Conservation (phyloP, 2,329 filamentous ascomycete genomes). For the Helotiales sp. region DNA sequence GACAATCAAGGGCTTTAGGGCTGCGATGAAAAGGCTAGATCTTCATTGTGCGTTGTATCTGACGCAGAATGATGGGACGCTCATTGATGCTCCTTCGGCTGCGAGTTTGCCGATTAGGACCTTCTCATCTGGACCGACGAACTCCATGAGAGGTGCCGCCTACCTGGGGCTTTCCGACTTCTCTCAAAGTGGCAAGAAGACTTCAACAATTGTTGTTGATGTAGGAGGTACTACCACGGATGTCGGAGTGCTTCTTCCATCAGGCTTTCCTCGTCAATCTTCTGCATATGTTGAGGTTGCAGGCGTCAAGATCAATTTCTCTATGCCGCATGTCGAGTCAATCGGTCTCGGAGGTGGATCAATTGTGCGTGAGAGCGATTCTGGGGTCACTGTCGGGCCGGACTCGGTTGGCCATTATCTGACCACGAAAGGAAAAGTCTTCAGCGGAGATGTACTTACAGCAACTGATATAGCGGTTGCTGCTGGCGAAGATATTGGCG, state of each 20-base stretch:
- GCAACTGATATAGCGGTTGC: slow-evolving; percentile 51
- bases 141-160: slow-evolving; percentile 62
- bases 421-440: slow-evolving; percentile 47
- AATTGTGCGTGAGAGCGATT: slow-evolving; percentile 35
- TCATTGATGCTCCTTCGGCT: slow-evolving; percentile 52
- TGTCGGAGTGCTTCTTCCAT: slow-evolving; percentile 54
- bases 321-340: slow-evolving; percentile 54
- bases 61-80: slow-evolving; percentile 63
- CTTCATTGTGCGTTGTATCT: slow-evolving; percentile 47
- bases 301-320: slow-evolving; percentile 58
- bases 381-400: slow-evolving; percentile 47
- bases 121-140: slow-evolving; percentile 62
- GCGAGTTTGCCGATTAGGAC: slow-evolving; percentile 58
- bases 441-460: slow-evolving; percentile 53
- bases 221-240: slow-evolving; percentile 60
- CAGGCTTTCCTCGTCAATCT: slow-evolving; percentile 59
- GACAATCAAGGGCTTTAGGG: slow-evolving; percentile 55
- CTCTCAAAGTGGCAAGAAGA: slow-evolving; percentile 16
- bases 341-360: slow-evolving; percentile 58
- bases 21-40: slow-evolving; percentile 50
- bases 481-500: slow-evolving; percentile 26
- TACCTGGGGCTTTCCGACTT: slow-evolving; percentile 43
- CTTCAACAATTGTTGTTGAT: slow-evolving; percentile 44
- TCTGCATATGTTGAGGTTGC: slow-evolving; percentile 56
- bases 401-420: slow-evolving; percentile 55